Evolutionary conservation across 2,329 filamentous ascomycete species (phyloP).

Genomic region (Cercospora zeae-maydis): DNA sequence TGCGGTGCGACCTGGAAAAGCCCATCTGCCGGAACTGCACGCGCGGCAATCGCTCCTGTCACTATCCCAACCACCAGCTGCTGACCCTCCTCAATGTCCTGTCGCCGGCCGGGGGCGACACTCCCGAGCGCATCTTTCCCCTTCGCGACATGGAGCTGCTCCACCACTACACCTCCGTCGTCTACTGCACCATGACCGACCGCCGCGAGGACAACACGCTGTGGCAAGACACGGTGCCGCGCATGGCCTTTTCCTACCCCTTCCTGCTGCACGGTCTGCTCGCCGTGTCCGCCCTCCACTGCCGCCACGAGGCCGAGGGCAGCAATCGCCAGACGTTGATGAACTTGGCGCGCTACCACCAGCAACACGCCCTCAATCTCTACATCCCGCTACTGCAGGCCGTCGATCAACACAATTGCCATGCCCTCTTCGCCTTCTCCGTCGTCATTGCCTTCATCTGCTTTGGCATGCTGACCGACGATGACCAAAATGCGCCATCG

Average conservation of each 20-base stretch:
- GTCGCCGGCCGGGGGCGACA: neutral
- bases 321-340: constrained; percentile 16
- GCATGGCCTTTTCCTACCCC: constrained; percentile 20
- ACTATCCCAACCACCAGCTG: constrained; percentile 20
- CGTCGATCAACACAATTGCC: constrained; percentile 25
- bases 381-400: constrained; percentile 24
- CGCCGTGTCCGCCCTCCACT: constrained; percentile 20
- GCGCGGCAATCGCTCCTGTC: constrained; percentile 22
- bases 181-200: constrained; percentile 19
- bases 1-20: constrained; percentile 25
- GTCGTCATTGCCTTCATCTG: constrained; percentile 18
- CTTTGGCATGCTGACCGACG: constrained; percentile 19
- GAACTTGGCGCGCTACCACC: constrained; percentile 24
- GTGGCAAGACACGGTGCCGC: constrained; percentile 20
- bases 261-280: constrained; percentile 26
- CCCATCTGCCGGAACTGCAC: constrained; percentile 26
- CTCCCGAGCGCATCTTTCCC: constrained; percentile 20
- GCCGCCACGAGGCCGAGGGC: constrained; percentile 10
- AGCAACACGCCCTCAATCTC: constrained; percentile 24
- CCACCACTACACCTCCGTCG: constrained; percentile 24
- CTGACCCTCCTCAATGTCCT: constrained; percentile 12
- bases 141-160: constrained; percentile 27
- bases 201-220: constrained; percentile 10
- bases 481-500: constrained; percentile 1
- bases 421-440: constrained; percentile 25